Conservation (phyloP, 768 basidiomycete genomes). For the Naganishia antarctica region DNA sequence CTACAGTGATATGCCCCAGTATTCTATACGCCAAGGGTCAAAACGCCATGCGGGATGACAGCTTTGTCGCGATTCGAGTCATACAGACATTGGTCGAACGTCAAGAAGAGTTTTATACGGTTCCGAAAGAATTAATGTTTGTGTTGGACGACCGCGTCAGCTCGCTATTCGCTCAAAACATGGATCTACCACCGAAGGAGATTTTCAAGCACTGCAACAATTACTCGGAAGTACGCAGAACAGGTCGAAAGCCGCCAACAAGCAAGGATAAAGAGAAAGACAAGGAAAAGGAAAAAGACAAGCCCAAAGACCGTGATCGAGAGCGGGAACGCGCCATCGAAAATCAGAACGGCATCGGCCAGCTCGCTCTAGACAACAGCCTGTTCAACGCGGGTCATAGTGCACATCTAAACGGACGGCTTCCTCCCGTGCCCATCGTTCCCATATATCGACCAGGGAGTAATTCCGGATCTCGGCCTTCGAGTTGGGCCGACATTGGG, state of each 20-base stretch:
- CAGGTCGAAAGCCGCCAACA: slow-evolving; percentile 12
- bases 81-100: slow-evolving; percentile 80
- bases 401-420: slow-evolving; percentile 10
- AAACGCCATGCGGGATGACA: slow-evolving; percentile 85
- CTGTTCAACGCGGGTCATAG: slow-evolving; percentile 8
- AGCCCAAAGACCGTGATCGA: slow-evolving; percentile 11
- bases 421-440: not conserved
- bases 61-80: slow-evolving; percentile 80
- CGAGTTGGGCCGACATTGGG: slow-evolving; percentile 13
- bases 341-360: not conserved
- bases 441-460: slow-evolving; percentile 11
- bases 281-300: slow-evolving; percentile 9
- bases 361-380: slow-evolving; percentile 5
- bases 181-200: slow-evolving; percentile 89
- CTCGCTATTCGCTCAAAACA: slow-evolving; percentile 69
- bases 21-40: slow-evolving; percentile 81
- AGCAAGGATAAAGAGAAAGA: slow-evolving; percentile 8
- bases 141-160: slow-evolving; percentile 81
- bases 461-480: slow-evolving; percentile 19
- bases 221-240: slow-evolving; percentile 57
- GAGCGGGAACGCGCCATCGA: slow-evolving; percentile 2
- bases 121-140: slow-evolving; percentile 75
- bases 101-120: slow-evolving; percentile 93
- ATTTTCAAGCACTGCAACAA: slow-evolving; percentile 91
- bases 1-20: slow-evolving; percentile 96